Evolutionary conservation across 208 protist species (phyloP).

Genomic region (Kentomonas sorsogonicus): DNA sequence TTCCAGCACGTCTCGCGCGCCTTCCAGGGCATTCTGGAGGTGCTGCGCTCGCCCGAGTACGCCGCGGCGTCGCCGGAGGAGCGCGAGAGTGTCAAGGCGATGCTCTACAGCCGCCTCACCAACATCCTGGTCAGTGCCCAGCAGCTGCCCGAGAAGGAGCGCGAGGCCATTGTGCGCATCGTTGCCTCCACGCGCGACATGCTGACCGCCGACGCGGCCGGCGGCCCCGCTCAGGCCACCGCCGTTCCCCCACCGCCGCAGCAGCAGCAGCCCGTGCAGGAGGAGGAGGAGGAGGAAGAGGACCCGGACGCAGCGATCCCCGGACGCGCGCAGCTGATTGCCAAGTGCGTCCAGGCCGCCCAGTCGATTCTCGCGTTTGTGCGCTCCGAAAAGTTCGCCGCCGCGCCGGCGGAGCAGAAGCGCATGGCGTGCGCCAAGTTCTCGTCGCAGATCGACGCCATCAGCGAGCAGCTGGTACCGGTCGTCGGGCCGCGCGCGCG

Average conservation of each 20-base stretch:
- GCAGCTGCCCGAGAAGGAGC: background rate
- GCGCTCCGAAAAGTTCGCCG: constrained; percentile 39
- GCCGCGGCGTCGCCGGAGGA: background rate
- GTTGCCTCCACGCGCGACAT: constrained; percentile 10
- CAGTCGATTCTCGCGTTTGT: constrained; percentile 22
- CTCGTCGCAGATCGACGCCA: constrained; percentile 18
- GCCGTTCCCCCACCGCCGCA: constrained; percentile 2
- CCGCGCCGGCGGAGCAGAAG: constrained; percentile 23
- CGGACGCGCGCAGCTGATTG: background rate
- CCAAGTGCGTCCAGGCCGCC: background rate
- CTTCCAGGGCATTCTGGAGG: background rate
- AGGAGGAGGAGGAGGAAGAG: constrained; percentile 3
- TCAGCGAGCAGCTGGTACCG: constrained; percentile 20
- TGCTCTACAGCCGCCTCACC: constrained; percentile 10
- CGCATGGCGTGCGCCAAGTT: constrained; percentile 17
- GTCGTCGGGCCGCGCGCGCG: constrained; percentile 7
- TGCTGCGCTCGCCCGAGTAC: constrained; percentile 13
- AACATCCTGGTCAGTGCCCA: constrained; percentile 7
- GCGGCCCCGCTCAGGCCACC: background rate
- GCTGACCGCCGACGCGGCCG: background rate
- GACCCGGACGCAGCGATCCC: background rate
- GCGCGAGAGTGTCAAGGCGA: constrained; percentile 13
- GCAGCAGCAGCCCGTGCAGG: background rate
- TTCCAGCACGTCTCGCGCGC: background rate
- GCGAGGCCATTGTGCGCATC: background rate